Conservation (phyloP, 2,329 filamentous ascomycete genomes). For the Exophiala phaeomuriformis region DNA sequence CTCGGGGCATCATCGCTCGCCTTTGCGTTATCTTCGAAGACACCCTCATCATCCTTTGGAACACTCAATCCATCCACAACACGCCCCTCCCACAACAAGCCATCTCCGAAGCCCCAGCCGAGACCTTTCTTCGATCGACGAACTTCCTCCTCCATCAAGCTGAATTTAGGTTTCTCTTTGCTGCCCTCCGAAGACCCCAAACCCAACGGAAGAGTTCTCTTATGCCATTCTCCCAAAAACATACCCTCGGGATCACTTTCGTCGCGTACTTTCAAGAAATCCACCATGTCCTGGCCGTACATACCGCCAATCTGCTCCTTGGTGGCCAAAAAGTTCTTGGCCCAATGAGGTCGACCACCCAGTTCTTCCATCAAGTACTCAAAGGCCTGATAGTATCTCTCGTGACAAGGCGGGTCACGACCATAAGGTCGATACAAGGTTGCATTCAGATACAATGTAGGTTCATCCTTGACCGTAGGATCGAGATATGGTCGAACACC, state of each 20-base stretch:
- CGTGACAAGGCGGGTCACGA: constrained; percentile 66
- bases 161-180: constrained; percentile 7
- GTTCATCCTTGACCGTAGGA: constrained; percentile 58
- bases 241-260: constrained; percentile 72
- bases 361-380: constrained; percentile 85
- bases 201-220: constrained; percentile 52
- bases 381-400: constrained; percentile 79
- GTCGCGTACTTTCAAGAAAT: constrained; percentile 62
- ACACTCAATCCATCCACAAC: neutral
- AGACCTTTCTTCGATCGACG: constrained; percentile 20
- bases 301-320: constrained; percentile 56
- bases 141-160: constrained; percentile 22
- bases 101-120: constrained; percentile 25
- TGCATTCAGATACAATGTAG: constrained; percentile 81
- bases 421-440: constrained; percentile 80
- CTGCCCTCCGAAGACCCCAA: constrained; percentile 18
- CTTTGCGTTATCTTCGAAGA: neutral
- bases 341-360: constrained; percentile 79
- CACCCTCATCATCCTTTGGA: neutral
- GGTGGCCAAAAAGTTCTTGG: constrained; percentile 71
- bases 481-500: constrained; percentile 60
- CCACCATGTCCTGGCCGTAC: constrained; percentile 60
- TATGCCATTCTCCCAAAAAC: constrained; percentile 88
- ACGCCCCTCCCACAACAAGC: constrained; percentile 24
- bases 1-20: constrained; percentile 28